phyloP scores from a whole-genome alignment of 2,329 filamentous ascomycete species.

The Monilinia aucupariae region DNA sequence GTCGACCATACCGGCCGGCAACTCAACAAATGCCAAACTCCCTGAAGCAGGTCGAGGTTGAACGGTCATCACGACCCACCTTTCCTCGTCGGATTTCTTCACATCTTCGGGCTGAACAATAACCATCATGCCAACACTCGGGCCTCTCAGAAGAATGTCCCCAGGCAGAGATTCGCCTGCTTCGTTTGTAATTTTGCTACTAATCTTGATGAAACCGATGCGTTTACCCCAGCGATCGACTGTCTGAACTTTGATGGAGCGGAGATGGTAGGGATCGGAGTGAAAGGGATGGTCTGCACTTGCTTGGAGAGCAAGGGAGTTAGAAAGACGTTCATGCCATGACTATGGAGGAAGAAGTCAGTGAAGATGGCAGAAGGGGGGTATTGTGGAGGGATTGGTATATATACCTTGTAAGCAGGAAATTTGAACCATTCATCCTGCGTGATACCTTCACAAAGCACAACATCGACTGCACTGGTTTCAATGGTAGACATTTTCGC shows the following conservation, averaged over 20 bases:
- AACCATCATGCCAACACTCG: conserved; percentile 55
- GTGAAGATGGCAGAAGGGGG: neutral
- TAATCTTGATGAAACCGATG: conserved; percentile 54
- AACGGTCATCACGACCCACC: conserved; percentile 53
- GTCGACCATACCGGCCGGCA: conserved; percentile 57
- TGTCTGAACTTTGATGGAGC: conserved; percentile 47
- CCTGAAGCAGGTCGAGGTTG: conserved; percentile 53
- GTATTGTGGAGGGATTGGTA: neutral
- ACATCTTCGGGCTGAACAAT: conserved; percentile 44
- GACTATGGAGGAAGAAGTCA: conserved; percentile 2
- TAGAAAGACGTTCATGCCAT: conserved; percentile 9
- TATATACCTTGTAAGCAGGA: conserved; percentile 43
- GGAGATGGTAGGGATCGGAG: conserved; percentile 47
- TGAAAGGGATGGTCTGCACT: conserved; percentile 44
- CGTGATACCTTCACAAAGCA: conserved; percentile 42
- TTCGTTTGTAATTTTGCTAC: conserved; percentile 44
- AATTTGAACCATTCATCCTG: conserved; percentile 43
- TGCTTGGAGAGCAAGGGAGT: conserved; percentile 26
- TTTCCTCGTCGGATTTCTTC: conserved; percentile 38
- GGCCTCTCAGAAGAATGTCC: conserved; percentile 51
- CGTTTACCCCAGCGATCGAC: conserved; percentile 47
- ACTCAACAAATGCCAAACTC: conserved; percentile 49
- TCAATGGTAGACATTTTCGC: conserved; percentile 39
- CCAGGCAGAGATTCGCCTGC: conserved; percentile 48
- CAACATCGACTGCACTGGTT: conserved; percentile 39